These are phyloP conservation scores for Cetradonia linearis DNA, from an alignment of 495 filamentous ascomycete genomes.

Conservation along the genomic window DNA sequence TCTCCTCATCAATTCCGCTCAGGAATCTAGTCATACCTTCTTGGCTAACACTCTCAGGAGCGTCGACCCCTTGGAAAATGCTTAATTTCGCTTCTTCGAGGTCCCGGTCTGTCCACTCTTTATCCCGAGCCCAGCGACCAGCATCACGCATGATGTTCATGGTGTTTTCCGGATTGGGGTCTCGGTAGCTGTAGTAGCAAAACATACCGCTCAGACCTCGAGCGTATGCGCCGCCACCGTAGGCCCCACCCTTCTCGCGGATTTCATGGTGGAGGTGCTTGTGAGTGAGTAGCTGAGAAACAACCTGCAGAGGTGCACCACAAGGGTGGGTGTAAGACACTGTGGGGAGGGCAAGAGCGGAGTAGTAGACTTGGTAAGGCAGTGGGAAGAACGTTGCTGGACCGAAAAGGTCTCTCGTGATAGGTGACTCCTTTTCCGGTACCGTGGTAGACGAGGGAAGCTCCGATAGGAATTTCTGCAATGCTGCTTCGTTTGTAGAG, in stretches of 20 bases:
- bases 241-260: slow-evolving; percentile 93
- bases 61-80: slow-evolving; percentile 93
- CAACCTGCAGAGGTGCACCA: slow-evolving; percentile 70
- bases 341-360: slow-evolving; percentile 68
- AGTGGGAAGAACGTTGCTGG: slow-evolving; percentile 81
- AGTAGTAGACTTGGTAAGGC: slow-evolving; percentile 95
- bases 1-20: slow-evolving; percentile 73
- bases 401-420: slow-evolving; percentile 27
- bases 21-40: slow-evolving; percentile 82
- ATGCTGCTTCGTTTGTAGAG: slow-evolving; percentile 56
- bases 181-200: slow-evolving; percentile 90
- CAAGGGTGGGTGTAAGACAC: slow-evolving; percentile 70
- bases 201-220: slow-evolving; percentile 72
- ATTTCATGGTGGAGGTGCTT: slow-evolving; percentile 97
- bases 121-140: slow-evolving; percentile 74
- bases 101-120: slow-evolving; percentile 74
- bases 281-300: slow-evolving; percentile 91
- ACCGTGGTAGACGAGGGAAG: slow-evolving; percentile 37
- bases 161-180: slow-evolving; percentile 89
- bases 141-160: slow-evolving; percentile 75
- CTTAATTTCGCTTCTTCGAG: slow-evolving; percentile 92
- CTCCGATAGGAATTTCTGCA: slow-evolving; percentile 59
- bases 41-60: slow-evolving; percentile 73
- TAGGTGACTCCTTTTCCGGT: slow-evolving; percentile 26
- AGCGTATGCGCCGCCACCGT: slow-evolving; percentile 83